Evolutionary conservation across 257 asterid genomes (phyloP).

Genomic region (Petunia axillaris): DNA sequence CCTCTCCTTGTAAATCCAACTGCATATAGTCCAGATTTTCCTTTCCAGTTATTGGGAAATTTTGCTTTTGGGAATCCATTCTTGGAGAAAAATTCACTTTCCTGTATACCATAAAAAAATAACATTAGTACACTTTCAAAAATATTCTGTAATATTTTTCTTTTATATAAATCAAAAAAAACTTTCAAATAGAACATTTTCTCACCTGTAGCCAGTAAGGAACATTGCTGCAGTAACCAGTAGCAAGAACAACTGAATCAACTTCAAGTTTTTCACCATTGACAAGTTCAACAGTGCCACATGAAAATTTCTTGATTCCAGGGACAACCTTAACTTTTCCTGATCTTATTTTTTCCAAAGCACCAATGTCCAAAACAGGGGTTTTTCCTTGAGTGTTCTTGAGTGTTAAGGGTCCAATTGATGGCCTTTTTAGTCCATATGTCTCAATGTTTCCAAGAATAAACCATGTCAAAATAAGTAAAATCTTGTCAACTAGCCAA

Average conservation of each 20-base stretch:
- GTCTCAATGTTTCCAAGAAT: slow-evolving; percentile 55
- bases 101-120: slow-evolving; percentile 35
- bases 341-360: slow-evolving; percentile 60
- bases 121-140: neutral
- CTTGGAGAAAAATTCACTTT: slow-evolving; percentile 51
- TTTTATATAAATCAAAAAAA: neutral
- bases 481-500: slow-evolving; percentile 63
- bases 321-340: slow-evolving; percentile 56
- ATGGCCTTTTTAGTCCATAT: slow-evolving; percentile 60
- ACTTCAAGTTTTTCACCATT: slow-evolving; percentile 49
- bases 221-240: slow-evolving; percentile 72
- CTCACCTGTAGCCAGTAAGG: slow-evolving; percentile 68
- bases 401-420: slow-evolving; percentile 56
- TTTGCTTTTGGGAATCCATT: slow-evolving; percentile 65
- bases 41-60: slow-evolving; percentile 73
- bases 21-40: slow-evolving; percentile 60
- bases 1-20: slow-evolving; percentile 79
- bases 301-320: slow-evolving; percentile 49
- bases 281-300: slow-evolving; percentile 46
- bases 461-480: slow-evolving; percentile 55
- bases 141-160: neutral
- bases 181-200: slow-evolving; percentile 3
- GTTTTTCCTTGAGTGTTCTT: slow-evolving; percentile 66
- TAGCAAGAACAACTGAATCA: slow-evolving; percentile 61
- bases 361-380: slow-evolving; percentile 72